Evolutionary conservation across 164 flowering plant genomes (phyloP).

Genomic region (Malania oleifera): DNA sequence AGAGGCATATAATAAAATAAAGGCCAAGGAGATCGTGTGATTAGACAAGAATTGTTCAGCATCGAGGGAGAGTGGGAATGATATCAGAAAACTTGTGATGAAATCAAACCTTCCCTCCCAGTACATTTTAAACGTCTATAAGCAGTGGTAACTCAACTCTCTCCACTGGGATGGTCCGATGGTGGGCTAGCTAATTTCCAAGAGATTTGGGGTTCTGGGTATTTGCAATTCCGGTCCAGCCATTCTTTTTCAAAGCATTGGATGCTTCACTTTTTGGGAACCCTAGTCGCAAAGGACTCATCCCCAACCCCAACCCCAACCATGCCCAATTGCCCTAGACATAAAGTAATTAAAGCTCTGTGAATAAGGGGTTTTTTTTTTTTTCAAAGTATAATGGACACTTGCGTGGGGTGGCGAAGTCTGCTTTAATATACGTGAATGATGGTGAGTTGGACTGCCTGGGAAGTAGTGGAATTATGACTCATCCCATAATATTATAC

Average conservation of each 20-base stretch:
- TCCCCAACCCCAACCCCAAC: too few species aligned
- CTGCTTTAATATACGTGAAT: neutral
- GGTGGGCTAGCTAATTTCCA: neutral
- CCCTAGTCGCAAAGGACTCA: neutral
- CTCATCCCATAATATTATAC: neutral
- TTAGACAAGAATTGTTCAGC: too few species aligned
- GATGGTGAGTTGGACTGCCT: constrained; percentile 10
- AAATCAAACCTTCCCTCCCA: neutral
- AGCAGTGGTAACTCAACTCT: neutral
- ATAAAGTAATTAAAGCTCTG: constrained; percentile 8
- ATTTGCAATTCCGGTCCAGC: neutral
- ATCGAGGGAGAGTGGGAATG: too few species aligned
- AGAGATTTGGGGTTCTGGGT: neutral
- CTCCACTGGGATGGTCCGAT: neutral
- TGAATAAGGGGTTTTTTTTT: neutral
- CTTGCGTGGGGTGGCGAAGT: neutral
- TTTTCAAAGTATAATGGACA: neutral
- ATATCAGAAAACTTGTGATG: constrained; percentile 1
- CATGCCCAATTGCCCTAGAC: too few species aligned
- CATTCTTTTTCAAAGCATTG: constrained; percentile 13
- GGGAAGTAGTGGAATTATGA: constrained; percentile 10
- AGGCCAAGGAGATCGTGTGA: too few species aligned
- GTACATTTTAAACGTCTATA: neutral
- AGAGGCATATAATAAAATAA: too few species aligned
- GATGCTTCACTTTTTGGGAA: constrained; percentile 13